These are phyloP conservation scores for Pseudocercospora pini-densiflorae DNA, from an alignment of 2,329 filamentous ascomycete species.

Conservation along the genomic window DNA sequence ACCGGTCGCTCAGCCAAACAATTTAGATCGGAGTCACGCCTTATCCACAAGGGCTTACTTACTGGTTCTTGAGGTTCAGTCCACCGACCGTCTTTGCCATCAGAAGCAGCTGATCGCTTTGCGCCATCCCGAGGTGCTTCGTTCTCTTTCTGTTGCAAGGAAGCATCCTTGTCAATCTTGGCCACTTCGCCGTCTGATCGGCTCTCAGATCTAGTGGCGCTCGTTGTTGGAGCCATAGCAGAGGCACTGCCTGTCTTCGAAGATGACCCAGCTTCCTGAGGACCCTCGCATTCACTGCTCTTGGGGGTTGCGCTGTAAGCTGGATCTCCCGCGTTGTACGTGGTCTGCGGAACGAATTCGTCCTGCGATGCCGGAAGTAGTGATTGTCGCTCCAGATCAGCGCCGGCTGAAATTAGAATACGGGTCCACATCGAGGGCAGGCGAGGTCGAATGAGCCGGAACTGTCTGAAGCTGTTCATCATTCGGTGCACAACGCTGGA, in stretches of 20 bases:
- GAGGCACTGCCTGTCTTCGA: not conserved
- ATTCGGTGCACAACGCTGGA: not conserved
- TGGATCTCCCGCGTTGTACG: not conserved
- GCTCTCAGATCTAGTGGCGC: not conserved
- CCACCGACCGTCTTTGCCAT: not conserved
- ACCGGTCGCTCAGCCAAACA: no score
- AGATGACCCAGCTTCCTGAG: not conserved
- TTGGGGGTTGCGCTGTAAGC: not conserved
- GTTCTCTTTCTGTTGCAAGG: not conserved
- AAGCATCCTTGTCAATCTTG: not conserved
- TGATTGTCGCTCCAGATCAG: not conserved
- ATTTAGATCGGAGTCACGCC: no score
- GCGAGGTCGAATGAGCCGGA: not conserved
- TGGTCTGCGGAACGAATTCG: not conserved
- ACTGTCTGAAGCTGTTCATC: not conserved
- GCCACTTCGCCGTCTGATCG: not conserved
- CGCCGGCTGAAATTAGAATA: not conserved
- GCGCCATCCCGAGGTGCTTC: not conserved
- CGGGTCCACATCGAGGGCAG: not conserved
- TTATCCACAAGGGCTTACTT: not conserved
- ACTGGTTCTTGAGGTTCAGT: not conserved
- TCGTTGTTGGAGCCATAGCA: not conserved
- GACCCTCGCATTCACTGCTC: not conserved
- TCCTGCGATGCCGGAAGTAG: not conserved
- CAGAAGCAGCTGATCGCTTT: no score